Base-by-base conservation (phyloP, 2,329 filamentous ascomycete species). In the Microascus cirrosus region DNA sequence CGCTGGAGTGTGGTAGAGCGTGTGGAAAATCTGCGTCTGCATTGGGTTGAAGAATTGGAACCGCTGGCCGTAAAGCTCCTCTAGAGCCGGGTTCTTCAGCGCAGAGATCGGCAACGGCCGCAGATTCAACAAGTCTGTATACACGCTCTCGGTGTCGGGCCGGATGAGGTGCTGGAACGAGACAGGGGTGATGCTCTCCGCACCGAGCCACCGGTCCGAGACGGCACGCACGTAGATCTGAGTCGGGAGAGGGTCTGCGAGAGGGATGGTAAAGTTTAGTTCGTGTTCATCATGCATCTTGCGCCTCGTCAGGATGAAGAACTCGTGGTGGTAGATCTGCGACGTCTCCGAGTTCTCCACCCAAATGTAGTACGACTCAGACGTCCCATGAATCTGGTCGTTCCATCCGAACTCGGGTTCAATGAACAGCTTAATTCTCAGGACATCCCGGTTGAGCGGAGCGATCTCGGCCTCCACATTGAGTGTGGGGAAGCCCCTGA, bases 11-110 rank as follows among this genome's bases (percentile, higher is more conserved):
- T 97, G 87, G 63, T 99, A 99, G 36, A 99, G 81, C 15, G 90
- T 93, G 67, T 99, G 94, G 73, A 99, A 99, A 56, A 99, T 90
- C 67, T 99, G 94, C 0, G 94, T 97, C 71, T 99, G 94, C 95
- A 99, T 97, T 0, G 94, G 94, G 68, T 99, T 99, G 79, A 99
- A 99, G 72, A 87, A 99, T 62, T 94, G 87, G 71, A 99, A 99
- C 35, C 91, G 83, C 68, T 93, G 78, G 0, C 80, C 85, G 66
- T 99, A 99, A 1, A 99, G 81, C 60, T 94, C 90, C 69, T 99
- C 93, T 0, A 99, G 73, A 0, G 85, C 77, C 0, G 90, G 85
- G 62, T 97, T 96, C 68, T 96, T 91, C 50, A 99, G 76, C 0
- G 93, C 93, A 22, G 85, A 82, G 60, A 99, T 84, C 0, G 93